Evolutionary conservation across 2,329 filamentous ascomycete genomes (phyloP).

Genomic region (Trichoderma atroviride): DNA sequence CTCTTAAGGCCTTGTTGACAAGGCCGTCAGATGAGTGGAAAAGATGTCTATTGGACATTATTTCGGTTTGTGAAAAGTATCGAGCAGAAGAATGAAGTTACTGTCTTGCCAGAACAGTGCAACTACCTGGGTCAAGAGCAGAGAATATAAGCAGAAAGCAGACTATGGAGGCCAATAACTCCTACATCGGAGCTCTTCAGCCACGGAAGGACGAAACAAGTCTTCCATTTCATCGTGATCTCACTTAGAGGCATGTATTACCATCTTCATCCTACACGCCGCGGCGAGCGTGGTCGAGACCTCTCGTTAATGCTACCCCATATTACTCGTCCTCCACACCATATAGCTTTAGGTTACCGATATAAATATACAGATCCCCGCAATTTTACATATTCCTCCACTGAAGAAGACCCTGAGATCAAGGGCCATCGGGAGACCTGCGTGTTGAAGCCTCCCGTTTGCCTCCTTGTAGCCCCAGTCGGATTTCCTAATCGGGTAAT

Average conservation of each 20-base stretch:
- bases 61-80: neutral
- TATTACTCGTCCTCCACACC: constrained; percentile 2
- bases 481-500: constrained; percentile 32
- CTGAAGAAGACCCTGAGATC: constrained; percentile 1
- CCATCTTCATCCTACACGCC: neutral
- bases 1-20: constrained; percentile 54
- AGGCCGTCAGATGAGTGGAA: constrained; percentile 57
- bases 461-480: constrained; percentile 19
- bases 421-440: constrained; percentile 18
- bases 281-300: constrained; percentile 12
- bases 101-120: neutral
- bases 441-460: constrained; percentile 15
- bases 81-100: neutral
- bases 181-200: constrained; percentile 20
- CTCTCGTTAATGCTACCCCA: neutral
- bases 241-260: neutral
- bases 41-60: constrained; percentile 57
- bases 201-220: constrained; percentile 12
- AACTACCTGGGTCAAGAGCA: constrained; percentile 9
- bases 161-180: neutral
- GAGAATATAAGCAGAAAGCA: constrained; percentile 15
- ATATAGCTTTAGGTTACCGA: neutral
- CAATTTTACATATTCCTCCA: neutral
- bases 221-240: constrained; percentile 11
- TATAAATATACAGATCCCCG: constrained; percentile 11